Conservation (phyloP, 768 basidiomycete genomes). For the Russula foetens region DNA sequence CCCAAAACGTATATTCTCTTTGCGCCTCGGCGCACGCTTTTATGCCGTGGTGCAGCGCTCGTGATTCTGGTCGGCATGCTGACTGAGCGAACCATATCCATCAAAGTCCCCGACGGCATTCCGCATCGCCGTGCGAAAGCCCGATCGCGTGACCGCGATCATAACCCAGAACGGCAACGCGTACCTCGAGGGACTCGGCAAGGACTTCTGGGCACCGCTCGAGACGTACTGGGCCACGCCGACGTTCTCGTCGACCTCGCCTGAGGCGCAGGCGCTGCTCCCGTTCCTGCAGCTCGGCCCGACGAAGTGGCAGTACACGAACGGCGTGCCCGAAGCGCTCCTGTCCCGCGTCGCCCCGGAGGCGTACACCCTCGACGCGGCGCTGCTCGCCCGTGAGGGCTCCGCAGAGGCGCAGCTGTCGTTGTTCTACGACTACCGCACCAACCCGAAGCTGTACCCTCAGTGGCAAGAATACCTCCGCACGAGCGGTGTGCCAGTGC, state of each 20-base stretch:
- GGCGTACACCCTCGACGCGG: constrained; percentile 36
- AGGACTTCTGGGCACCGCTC: constrained; percentile 31
- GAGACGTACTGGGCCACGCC: constrained; percentile 27
- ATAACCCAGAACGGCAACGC: constrained; percentile 44
- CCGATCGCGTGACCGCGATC: constrained; percentile 36
- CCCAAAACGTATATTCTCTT: too few relatives aligned
- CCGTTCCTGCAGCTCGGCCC: neutral
- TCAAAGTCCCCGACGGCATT: constrained; percentile 25
- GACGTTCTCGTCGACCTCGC: neutral
- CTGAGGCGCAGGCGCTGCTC: neutral
- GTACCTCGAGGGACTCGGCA: constrained; percentile 38
- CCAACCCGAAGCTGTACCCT: constrained; percentile 38
- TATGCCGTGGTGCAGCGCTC: too few relatives aligned
- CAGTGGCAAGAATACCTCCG: constrained; percentile 38
- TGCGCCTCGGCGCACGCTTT: too few relatives aligned
- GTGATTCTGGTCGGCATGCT: too few relatives aligned
- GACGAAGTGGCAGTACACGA: constrained; percentile 3
- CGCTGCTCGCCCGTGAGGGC: constrained; percentile 32
- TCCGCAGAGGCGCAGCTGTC: constrained; percentile 38
- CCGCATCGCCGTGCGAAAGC: constrained; percentile 31
- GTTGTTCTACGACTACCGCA: constrained; percentile 34
- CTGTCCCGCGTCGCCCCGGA: constrained; percentile 6
- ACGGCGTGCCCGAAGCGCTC: neutral
- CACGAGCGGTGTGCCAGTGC: constrained; percentile 32
- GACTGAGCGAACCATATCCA: neutral